phyloP scores from a whole-genome alignment of 2,329 filamentous ascomycete genomes.

The Ophiostoma perfectum region DNA sequence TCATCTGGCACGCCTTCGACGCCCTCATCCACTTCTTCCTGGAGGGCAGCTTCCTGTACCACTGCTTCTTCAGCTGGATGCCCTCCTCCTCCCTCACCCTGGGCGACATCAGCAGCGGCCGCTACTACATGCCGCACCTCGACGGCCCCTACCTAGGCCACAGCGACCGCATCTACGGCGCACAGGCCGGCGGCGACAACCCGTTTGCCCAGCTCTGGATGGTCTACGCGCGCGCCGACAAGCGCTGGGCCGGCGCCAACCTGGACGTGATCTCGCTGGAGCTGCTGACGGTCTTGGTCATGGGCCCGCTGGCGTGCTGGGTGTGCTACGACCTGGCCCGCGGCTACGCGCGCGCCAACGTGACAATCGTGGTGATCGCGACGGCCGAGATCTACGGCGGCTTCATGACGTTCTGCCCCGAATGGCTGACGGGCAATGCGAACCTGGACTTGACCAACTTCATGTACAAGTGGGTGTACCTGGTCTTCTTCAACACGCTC shows the following conservation, averaged over 20 bases:
- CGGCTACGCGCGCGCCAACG: constrained; percentile 43
- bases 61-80: constrained; percentile 72
- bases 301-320: constrained; percentile 54
- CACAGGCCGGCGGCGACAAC: constrained; percentile 51
- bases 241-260: constrained; percentile 59
- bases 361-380: constrained; percentile 60
- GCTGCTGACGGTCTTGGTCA: constrained; percentile 59
- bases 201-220: constrained; percentile 60
- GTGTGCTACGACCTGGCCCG: constrained; percentile 57
- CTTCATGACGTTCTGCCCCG: constrained; percentile 66
- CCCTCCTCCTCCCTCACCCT: constrained; percentile 33
- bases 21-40: constrained; percentile 86
- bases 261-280: constrained; percentile 59
- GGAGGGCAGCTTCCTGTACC: constrained; percentile 86
- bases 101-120: constrained; percentile 32
- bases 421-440: constrained; percentile 58
- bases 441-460: constrained; percentile 62
- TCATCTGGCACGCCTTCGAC: constrained; percentile 93
- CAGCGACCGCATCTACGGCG: constrained; percentile 48
- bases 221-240: constrained; percentile 62
- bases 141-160: constrained; percentile 46
- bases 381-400: constrained; percentile 63
- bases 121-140: constrained; percentile 43
- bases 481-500: constrained; percentile 63
- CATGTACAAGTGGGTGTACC: constrained; percentile 63